Conservation (phyloP, 2,329 filamentous ascomycete species). For the Calonectria fujianensis region DNA sequence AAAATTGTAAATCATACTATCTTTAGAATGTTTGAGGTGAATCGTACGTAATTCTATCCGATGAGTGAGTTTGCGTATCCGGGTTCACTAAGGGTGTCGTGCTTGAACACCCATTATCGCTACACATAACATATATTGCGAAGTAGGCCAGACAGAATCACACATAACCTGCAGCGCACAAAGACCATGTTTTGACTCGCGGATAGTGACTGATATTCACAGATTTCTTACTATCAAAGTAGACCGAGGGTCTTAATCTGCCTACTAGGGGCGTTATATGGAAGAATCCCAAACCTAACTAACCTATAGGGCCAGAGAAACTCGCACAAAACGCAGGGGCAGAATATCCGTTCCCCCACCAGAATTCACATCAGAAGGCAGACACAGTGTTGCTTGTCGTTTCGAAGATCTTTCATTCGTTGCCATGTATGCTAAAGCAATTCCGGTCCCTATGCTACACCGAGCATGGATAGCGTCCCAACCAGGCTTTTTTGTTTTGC, state of each 20-base stretch:
- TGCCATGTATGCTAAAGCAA: slow-evolving; percentile 62
- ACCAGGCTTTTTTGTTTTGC: slow-evolving; percentile 59
- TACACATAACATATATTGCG: background rate
- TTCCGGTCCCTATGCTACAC: slow-evolving; percentile 63
- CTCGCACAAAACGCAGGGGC: background rate
- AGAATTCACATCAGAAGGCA: slow-evolving; percentile 23
- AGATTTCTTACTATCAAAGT: background rate
- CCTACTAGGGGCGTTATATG: background rate
- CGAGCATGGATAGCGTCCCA: slow-evolving; percentile 65
- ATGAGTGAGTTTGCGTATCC: background rate
- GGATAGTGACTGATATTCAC: background rate
- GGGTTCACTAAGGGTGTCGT: background rate
- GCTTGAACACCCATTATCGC: background rate
- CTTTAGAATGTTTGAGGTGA: background rate
- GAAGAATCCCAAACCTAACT: background rate
- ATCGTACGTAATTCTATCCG: background rate
- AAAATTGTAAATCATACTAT: background rate
- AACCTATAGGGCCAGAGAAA: slow-evolving; percentile 14
- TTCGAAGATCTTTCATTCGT: slow-evolving; percentile 63
- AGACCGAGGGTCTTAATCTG: background rate
- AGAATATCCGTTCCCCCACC: background rate
- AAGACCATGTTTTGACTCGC: background rate
- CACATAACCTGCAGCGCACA: background rate
- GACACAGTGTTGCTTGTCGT: slow-evolving; percentile 49
- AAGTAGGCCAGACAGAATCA: background rate